Conservation (phyloP, 768 basidiomycete species). For the Russula dissimulans region DNA sequence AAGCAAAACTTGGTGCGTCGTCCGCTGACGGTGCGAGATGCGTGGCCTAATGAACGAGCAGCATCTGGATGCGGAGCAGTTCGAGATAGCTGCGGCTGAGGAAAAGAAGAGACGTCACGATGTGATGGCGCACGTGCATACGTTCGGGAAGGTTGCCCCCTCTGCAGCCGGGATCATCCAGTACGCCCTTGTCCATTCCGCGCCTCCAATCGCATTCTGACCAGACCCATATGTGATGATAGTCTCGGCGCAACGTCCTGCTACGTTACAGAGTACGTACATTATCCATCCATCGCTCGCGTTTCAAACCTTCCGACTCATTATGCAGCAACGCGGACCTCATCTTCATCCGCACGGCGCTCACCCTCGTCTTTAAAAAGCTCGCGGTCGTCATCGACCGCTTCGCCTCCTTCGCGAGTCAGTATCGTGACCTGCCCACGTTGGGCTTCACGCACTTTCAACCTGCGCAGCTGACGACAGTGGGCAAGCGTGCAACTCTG, state of each 20-base stretch:
- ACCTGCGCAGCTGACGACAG: slow-evolving; percentile 95
- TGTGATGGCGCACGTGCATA: slow-evolving; percentile 99
- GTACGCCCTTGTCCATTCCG: slow-evolving; percentile 33
- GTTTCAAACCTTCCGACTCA: background rate
- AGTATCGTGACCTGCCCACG: slow-evolving; percentile 84
- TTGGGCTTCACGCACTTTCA: slow-evolving; percentile 99
- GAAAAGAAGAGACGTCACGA: slow-evolving; percentile 98
- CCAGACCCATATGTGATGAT: background rate
- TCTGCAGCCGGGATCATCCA: slow-evolving; percentile 96
- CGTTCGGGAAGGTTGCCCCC: slow-evolving; percentile 88
- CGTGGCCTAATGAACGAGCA: slow-evolving; percentile 23
- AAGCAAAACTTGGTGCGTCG: slow-evolving; percentile 70
- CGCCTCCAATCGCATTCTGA: background rate
- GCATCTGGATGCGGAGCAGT: slow-evolving; percentile 82
- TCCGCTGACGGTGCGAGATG: background rate
- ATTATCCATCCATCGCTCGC: background rate
- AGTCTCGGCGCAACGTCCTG: slow-evolving; percentile 96
- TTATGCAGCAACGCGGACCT: slow-evolving; percentile 84
- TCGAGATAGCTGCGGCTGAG: slow-evolving; percentile 83
- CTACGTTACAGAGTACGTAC: slow-evolving; percentile 90
- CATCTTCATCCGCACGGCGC: slow-evolving; percentile 87
- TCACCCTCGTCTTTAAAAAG: slow-evolving; percentile 76
- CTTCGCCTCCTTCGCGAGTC: slow-evolving; percentile 71
- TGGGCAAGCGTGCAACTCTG: slow-evolving; percentile 91
- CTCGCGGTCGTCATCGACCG: slow-evolving; percentile 88